Evolutionary conservation across 2,329 filamentous ascomycete genomes (phyloP).

Genomic region (Aspergillaceae sp.): DNA sequence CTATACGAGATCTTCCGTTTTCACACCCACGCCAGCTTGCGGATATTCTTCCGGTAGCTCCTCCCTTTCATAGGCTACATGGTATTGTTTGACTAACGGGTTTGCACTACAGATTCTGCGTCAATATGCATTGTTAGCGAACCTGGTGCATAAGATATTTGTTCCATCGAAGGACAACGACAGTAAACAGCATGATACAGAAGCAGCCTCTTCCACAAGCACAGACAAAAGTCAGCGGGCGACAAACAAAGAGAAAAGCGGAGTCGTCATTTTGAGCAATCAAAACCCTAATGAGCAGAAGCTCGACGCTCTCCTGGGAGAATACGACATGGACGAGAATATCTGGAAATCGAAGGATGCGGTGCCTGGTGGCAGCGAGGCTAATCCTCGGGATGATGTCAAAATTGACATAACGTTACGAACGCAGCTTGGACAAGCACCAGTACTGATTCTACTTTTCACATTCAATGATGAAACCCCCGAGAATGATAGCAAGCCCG

Average conservation of each 20-base stretch:
- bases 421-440: constrained; percentile 30
- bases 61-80: background rate
- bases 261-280: constrained; percentile 31
- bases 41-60: constrained; percentile 30
- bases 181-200: constrained; percentile 2
- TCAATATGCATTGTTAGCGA: constrained; percentile 37
- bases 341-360: too few species aligned
- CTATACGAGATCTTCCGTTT: constrained; percentile 35
- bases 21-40: constrained; percentile 39
- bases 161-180: constrained; percentile 11
- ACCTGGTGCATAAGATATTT: constrained; percentile 31
- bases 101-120: constrained; percentile 27
- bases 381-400: constrained; percentile 15
- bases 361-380: background rate
- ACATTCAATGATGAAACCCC: constrained; percentile 14
- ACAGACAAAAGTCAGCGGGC: constrained; percentile 2
- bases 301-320: constrained; percentile 45
- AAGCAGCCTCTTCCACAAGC: constrained; percentile 3
- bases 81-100: constrained; percentile 2
- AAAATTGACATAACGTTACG: constrained; percentile 33
- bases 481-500: background rate
- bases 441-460: constrained; percentile 31
- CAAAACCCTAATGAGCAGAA: constrained; percentile 40
- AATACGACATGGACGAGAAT: constrained; percentile 2
- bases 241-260: constrained; percentile 10